Evolutionary conservation across 2,329 filamentous ascomycete genomes (phyloP), one percentile per base, ranked within the genome.

Genomic region (Aspergillus phoenicis): DNA sequence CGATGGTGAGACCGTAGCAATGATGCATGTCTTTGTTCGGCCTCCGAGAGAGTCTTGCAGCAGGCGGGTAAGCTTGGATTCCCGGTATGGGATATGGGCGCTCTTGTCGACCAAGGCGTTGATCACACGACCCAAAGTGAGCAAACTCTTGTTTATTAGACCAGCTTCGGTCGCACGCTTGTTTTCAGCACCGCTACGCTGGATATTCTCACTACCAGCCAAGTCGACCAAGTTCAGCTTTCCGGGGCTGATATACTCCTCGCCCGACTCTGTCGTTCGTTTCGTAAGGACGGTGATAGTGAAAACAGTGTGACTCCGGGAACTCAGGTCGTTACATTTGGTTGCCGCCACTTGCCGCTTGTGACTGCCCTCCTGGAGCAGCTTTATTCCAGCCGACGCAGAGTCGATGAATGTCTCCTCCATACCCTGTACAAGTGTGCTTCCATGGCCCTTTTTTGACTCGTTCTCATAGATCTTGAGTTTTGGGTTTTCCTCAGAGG

Each of bases 311-410:
- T 99, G 96, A 80, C 93, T 97, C 75, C 95, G 88, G 70, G 93
- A 97, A 78, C 93, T 97, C 58, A 98, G 86, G 70, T 99, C 95
- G 75, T 99, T 99, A 85, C 95, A 99, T 78, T 98, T 98, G n/a
- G 95, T 99, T 4, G 96, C 93, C 5, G 95, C 96, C n/a, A 99
- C 95, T 77, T 99, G 95, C 53, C 95, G 90, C 77, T 93, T 96
- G 78, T 95, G 84, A 76, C 93, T 97, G 64, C 95, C 96, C 65
- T 89, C 85, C 69, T 95, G 91, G 49, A 99, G 85, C 64, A 97
- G 84, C 77, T 91, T 90, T 77, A 99, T 93, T 62, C 95, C 95
- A 54, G 93, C 90, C 11, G 86, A 84, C 0, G 95, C 93, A 65
- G 83, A 90, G 72, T 91, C 91, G 70, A 99, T 96, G 74, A 97